Percentiles rank a stretch among this genome's conserved stretches.
Evolutionary conservation across 192 early-diverging fungal species (phyloP).

Genomic region (Gryganskiella cystojenkinii): DNA sequence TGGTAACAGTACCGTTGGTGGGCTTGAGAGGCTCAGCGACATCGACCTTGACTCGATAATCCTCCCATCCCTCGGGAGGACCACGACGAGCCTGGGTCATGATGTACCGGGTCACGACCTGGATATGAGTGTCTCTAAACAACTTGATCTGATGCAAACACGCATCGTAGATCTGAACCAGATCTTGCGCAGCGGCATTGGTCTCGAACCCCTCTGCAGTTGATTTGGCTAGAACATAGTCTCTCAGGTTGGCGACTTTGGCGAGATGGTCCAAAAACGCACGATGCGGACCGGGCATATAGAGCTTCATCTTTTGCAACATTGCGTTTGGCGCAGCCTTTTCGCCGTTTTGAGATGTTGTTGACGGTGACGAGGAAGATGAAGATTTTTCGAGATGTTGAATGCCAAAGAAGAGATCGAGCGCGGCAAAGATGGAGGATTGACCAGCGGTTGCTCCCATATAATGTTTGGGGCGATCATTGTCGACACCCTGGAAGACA

Average conservation of each 20-base stretch:
- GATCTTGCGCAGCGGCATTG: conserved; percentile 6
- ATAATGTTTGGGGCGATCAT: conserved; percentile 8
- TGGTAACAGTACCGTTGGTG: too few species aligned
- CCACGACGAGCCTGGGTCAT: conserved; percentile 78
- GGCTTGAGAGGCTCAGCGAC: too few species aligned
- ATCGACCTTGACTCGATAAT: conserved; percentile 29
- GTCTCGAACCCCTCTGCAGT: background rate
- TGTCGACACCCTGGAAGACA: conserved; percentile 88
- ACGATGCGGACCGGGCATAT: conserved; percentile 89
- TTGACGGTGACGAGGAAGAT: background rate
- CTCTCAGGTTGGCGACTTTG: conserved; percentile 68
- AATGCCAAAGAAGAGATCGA: too few species aligned
- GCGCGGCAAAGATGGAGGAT: too few species aligned
- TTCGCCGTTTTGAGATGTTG: too few species aligned
- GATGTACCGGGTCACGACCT: conserved; percentile 93
- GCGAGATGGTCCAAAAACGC: conserved; percentile 81
- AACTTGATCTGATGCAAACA: conserved; percentile 82
- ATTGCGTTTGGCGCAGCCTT: too few species aligned
- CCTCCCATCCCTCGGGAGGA: conserved; percentile 46
- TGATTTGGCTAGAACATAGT: conserved; percentile 61
- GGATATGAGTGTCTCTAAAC: conserved; percentile 92
- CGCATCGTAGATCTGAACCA: conserved; percentile 74
- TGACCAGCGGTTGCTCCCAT: too few species aligned
- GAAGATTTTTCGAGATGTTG: too few species aligned
- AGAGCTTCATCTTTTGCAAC: conserved; percentile 83